These are phyloP conservation scores for Phaffia tasmanica DNA, from an alignment of 768 basidiomycete genomes.

Conservation along the genomic window DNA sequence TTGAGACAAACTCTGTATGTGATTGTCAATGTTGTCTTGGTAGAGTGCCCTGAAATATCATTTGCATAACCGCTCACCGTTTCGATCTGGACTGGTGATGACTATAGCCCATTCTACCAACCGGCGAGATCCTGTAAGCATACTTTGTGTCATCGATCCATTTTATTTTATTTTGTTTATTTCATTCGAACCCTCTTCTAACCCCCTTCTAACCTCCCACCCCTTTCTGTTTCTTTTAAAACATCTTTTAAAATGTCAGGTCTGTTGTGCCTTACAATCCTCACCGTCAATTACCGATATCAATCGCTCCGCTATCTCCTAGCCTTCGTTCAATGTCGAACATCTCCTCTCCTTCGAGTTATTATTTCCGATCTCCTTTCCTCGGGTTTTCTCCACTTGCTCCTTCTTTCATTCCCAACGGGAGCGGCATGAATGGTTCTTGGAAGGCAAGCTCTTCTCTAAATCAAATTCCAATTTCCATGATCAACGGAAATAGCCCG, in stretches of 20 bases:
- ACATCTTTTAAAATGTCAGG: too few species aligned
- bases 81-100: neutral
- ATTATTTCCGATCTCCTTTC: conserved; percentile 1
- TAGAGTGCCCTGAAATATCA: neutral
- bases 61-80: neutral
- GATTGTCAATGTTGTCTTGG: neutral
- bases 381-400: neutral
- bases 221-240: too few species aligned
- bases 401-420: neutral
- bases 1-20: conserved; percentile 16
- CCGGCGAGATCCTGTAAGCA: neutral
- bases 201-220: neutral
- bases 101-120: neutral
- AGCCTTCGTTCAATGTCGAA: neutral
- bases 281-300: neutral
- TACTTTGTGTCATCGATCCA: neutral
- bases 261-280: conserved; percentile 22
- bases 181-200: too few species aligned
- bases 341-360: neutral
- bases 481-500: too few species aligned
- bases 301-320: neutral
- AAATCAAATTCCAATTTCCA: conserved; percentile 41
- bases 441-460: too few species aligned
- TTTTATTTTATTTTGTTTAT: neutral
- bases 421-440: conserved; percentile 10